These are phyloP conservation scores for Fusarium sp. DNA, from an alignment of 2,329 filamentous ascomycete species.

Conservation along the genomic window DNA sequence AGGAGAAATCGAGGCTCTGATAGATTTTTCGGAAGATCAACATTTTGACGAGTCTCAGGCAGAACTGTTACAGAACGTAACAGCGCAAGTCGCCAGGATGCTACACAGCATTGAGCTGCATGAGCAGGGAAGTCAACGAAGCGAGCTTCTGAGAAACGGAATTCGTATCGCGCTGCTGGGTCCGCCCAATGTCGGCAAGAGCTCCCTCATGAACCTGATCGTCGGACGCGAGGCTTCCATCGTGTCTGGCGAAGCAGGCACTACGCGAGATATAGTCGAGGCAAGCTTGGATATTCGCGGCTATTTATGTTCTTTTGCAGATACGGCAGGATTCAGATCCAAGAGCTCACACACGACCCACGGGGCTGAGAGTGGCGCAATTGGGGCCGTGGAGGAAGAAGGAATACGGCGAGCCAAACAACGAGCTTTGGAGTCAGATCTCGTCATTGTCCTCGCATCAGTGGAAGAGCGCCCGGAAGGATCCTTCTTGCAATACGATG, in stretches of 20 bases:
- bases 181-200: conserved; percentile 95
- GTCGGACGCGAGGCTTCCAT: conserved; percentile 95
- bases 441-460: conserved; percentile 84
- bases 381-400: conserved; percentile 86
- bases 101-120: conserved; percentile 74
- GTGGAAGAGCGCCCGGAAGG: conserved; percentile 66
- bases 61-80: conserved; percentile 77
- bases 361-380: conserved; percentile 48
- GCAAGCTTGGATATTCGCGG: conserved; percentile 89
- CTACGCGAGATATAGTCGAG: conserved; percentile 93
- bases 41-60: conserved; percentile 91
- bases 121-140: conserved; percentile 80
- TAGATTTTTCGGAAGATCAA: conserved; percentile 97
- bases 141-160: conserved; percentile 85
- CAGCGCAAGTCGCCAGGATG: conserved; percentile 71
- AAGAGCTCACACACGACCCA: conserved; percentile 27
- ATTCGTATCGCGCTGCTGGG: conserved; percentile 89
- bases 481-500: conserved; percentile 63
- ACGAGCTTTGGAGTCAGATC: conserved; percentile 84
- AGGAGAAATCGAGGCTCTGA: conserved; percentile 92
- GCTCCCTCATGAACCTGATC: conserved; percentile 89
- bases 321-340: conserved; percentile 88
- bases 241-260: conserved; percentile 91
- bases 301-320: conserved; percentile 92
- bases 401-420: conserved; percentile 89